These are phyloP conservation scores for Aquilaria agallochum DNA, from an alignment of 441 rosid species.

Conservation along the genomic window DNA sequence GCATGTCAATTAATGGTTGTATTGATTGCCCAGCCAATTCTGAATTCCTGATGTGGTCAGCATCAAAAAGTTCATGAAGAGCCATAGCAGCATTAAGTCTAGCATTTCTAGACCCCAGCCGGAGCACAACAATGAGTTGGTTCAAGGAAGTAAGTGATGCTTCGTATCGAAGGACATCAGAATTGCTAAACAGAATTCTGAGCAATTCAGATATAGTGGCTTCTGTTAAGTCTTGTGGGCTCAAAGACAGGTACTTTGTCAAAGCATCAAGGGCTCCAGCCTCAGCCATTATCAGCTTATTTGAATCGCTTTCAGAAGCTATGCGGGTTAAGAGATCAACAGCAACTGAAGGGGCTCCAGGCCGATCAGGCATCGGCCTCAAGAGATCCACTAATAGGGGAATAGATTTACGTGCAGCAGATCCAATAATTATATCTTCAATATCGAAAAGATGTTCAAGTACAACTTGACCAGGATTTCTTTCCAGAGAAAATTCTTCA, in stretches of 20 bases:
- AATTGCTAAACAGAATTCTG: conserved; percentile 57
- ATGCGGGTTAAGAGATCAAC: conserved; percentile 61
- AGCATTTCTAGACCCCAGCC: conserved; percentile 60
- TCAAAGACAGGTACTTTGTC: conserved; percentile 69
- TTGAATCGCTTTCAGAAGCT: conserved; percentile 65
- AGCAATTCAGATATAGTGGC: conserved; percentile 57
- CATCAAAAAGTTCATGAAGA: conserved; percentile 64
- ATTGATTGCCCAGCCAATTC: conserved; percentile 74
- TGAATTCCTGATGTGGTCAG: conserved; percentile 67
- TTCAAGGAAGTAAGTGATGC: conserved; percentile 64
- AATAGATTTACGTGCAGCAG: conserved; percentile 73
- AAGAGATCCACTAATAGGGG: conserved; percentile 90
- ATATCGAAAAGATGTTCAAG: conserved; percentile 71
- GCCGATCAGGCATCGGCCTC: conserved; percentile 90
- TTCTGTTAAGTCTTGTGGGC: conserved; percentile 82
- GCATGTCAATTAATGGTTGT: conserved; percentile 79
- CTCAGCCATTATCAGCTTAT: conserved; percentile 74
- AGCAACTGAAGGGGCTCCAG: conserved; percentile 62
- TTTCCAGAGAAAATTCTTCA: conserved; percentile 56
- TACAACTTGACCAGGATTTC: conserved; percentile 66
- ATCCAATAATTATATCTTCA: conserved; percentile 79
- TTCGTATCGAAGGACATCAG: conserved; percentile 58
- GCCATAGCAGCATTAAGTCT: conserved; percentile 80
- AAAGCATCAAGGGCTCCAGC: conserved; percentile 87
- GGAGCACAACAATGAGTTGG: conserved; percentile 73